phyloP scores from a whole-genome alignment of 345 rosid species.

The Corchorus capsularis region DNA sequence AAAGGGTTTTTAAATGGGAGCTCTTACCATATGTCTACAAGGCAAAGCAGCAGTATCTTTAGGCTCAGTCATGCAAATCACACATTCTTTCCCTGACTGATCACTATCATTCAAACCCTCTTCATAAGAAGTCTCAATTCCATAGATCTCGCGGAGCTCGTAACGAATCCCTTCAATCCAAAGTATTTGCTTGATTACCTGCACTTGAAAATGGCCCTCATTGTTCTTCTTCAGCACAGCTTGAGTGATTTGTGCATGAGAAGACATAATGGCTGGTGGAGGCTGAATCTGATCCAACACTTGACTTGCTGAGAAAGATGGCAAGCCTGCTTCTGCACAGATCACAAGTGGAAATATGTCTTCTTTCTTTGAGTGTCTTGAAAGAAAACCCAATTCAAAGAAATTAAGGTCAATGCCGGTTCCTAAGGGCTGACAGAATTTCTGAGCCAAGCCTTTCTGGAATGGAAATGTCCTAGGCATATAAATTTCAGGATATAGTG shows the following conservation, averaged over 20 bases:
- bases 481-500: constrained; percentile 32
- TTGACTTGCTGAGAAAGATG: constrained; percentile 13
- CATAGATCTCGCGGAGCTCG: constrained; percentile 49
- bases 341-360: constrained; percentile 43
- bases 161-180: constrained; percentile 41
- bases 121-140: constrained; percentile 33
- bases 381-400: constrained; percentile 35
- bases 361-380: constrained; percentile 32
- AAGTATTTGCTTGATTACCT: constrained; percentile 43
- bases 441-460: constrained; percentile 45
- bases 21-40: constrained; percentile 56
- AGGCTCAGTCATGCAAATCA: constrained; percentile 53
- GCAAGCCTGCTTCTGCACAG: constrained; percentile 37
- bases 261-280: constrained; percentile 3
- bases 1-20: neutral
- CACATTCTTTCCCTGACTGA: constrained; percentile 42
- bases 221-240: constrained; percentile 36
- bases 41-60: constrained; percentile 47
- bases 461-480: constrained; percentile 35
- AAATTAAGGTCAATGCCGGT: constrained; percentile 49
- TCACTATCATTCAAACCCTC: constrained; percentile 32
- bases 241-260: constrained; percentile 46
- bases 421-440: constrained; percentile 45
- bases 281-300: constrained; percentile 21
- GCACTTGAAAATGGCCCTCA: constrained; percentile 39